phyloP scores from a whole-genome alignment of 306 rosid species.

The Castanea sativa region DNA sequence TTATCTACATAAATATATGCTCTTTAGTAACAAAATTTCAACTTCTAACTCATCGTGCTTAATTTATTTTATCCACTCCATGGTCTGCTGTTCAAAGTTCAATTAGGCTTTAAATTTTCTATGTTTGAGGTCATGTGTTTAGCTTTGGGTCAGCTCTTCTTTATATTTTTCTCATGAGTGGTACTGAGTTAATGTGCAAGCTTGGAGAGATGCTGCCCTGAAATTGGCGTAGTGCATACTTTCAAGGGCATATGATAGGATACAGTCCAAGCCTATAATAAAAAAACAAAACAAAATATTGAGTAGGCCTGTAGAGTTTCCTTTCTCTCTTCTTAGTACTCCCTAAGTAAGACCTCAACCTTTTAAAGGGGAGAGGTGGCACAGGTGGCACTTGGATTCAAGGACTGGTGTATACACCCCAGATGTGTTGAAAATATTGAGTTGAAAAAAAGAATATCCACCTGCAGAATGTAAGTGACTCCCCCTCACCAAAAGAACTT shows the following conservation, averaged over 20 bases:
- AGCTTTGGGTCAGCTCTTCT: not conserved
- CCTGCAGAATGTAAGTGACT: no score
- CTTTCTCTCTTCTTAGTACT: no score
- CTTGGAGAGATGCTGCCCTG: not conserved
- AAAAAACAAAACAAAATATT: not conserved
- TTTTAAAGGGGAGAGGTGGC: not conserved
- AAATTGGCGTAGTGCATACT: not conserved
- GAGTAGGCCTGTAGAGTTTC: not conserved
- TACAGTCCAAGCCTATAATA: not conserved
- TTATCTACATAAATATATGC: not conserved
- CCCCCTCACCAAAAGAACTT: no score
- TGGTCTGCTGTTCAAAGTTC: not conserved
- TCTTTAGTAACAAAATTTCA: not conserved
- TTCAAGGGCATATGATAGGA: not conserved
- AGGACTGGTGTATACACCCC: no score
- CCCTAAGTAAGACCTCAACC: not conserved
- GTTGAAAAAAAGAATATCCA: no score
- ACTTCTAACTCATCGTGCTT: not conserved
- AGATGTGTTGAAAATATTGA: no score
- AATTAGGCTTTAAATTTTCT: not conserved
- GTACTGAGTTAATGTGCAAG: not conserved
- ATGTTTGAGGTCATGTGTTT: not conserved
- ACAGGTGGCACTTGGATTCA: not conserved
- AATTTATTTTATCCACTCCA: not conserved
- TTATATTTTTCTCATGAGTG: not conserved